Evolutionary conservation across 2,329 filamentous ascomycete species (phyloP).

Genomic region (Aspergillus ochraceus): DNA sequence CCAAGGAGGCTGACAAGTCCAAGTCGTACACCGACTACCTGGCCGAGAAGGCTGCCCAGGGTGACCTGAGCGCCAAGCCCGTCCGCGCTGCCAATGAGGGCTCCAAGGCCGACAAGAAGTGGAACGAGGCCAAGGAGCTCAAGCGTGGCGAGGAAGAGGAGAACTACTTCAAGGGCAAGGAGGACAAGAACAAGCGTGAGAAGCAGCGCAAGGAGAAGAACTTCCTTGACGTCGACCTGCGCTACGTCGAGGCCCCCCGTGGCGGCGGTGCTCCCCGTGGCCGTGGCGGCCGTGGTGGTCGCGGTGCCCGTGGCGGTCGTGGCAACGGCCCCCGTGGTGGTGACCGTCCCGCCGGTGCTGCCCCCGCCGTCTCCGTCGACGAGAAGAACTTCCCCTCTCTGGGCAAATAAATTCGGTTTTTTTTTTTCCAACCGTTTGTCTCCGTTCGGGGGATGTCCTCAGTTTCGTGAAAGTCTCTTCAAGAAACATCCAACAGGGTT

Average conservation of each 20-base stretch:
- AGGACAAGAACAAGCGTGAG: conserved; percentile 77
- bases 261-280: conserved; percentile 43
- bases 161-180: conserved; percentile 69
- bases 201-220: conserved; percentile 92
- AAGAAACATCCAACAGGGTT: background rate
- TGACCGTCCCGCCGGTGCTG: conserved; percentile 23
- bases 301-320: conserved; percentile 18
- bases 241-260: conserved; percentile 66
- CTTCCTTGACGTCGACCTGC: conserved; percentile 82
- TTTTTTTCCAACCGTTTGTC: conserved; percentile 1
- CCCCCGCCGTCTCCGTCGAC: conserved; percentile 39
- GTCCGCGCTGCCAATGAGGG: conserved; percentile 93
- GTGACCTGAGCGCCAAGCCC: conserved; percentile 63
- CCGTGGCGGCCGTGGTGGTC: conserved; percentile 46
- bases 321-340: conserved; percentile 25
- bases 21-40: conserved; percentile 90
- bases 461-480: background rate
- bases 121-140: conserved; percentile 75
- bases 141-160: conserved; percentile 61
- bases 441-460: background rate
- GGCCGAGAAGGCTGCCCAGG: conserved; percentile 71
- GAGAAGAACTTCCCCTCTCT: conserved; percentile 50
- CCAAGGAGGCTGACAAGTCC: conserved; percentile 75
- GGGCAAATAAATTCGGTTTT: conserved; percentile 34
- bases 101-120: conserved; percentile 85